phyloP scores from a whole-genome alignment of 2,329 filamentous ascomycete species.

The Cladosporium halotolerans region DNA sequence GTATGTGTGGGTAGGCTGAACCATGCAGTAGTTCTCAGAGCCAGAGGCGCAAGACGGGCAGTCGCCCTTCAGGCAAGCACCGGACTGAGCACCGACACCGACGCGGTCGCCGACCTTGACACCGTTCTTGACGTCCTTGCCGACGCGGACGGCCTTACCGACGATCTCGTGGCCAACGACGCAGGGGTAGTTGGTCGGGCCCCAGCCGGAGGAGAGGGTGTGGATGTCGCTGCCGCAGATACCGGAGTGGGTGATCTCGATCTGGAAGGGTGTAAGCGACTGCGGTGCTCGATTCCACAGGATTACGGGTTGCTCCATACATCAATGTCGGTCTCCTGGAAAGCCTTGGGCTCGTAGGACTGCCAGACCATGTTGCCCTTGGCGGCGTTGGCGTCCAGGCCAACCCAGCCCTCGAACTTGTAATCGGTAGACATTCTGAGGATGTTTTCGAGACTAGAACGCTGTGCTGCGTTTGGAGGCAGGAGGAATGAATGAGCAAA shows the following conservation, averaged over 20 bases:
- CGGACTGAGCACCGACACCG: slow-evolving; percentile 46
- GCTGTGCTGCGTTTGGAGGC: neutral
- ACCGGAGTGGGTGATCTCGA: slow-evolving; percentile 29
- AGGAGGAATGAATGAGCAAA: neutral
- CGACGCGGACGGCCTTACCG: slow-evolving; percentile 21
- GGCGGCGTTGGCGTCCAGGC: slow-evolving; percentile 39
- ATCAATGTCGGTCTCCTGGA: slow-evolving; percentile 29
- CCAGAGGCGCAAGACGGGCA: slow-evolving; percentile 48
- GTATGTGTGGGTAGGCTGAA: slow-evolving; percentile 3
- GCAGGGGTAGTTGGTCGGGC: slow-evolving; percentile 31
- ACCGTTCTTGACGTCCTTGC: slow-evolving; percentile 19
- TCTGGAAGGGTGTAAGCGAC: slow-evolving; percentile 7
- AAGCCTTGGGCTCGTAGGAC: slow-evolving; percentile 32
- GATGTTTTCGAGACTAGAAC: neutral
- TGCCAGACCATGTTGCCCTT: slow-evolving; percentile 49
- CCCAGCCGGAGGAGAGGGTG: slow-evolving; percentile 32
- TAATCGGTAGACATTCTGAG: slow-evolving; percentile 28
- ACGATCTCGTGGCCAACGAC: slow-evolving; percentile 25
- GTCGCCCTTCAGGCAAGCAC: slow-evolving; percentile 37
- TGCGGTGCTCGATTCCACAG: no score
- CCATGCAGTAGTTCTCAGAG: slow-evolving; percentile 34
- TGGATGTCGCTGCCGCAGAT: slow-evolving; percentile 27
- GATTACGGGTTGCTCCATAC: neutral
- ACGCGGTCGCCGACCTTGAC: slow-evolving; percentile 34
- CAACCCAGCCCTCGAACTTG: slow-evolving; percentile 51